These are phyloP conservation scores for Solanum rostratum DNA, from an alignment of 257 asterid genomes.

Conservation along the genomic window DNA sequence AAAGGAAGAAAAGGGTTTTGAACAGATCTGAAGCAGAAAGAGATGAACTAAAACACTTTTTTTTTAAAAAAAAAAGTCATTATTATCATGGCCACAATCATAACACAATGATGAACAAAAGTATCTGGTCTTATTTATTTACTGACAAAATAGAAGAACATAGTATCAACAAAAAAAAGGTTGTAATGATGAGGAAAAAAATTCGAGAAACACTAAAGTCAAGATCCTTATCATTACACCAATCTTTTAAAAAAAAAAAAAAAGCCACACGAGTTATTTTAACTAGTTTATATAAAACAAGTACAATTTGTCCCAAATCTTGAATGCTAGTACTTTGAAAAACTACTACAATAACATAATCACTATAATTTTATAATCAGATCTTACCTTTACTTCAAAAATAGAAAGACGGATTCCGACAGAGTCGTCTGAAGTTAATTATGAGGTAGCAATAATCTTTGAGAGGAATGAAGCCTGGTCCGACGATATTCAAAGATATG, in stretches of 20 bases:
- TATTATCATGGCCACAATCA: neutral
- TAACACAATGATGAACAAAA: neutral
- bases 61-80: too few relatives aligned
- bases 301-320: neutral
- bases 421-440: neutral
- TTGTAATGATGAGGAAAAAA: neutral
- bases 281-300: neutral
- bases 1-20: neutral
- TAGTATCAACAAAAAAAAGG: neutral
- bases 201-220: neutral
- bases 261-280: neutral
- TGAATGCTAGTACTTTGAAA: neutral
- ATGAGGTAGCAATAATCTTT: neutral
- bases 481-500: conserved; percentile 5
- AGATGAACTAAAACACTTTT: neutral
- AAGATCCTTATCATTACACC: conserved; percentile 1
- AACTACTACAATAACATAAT: too few relatives aligned
- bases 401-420: neutral
- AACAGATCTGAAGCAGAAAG: neutral
- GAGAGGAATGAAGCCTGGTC: conserved; percentile 32
- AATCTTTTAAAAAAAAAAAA: neutral
- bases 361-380: too few relatives aligned
- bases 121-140: neutral
- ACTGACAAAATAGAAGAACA: neutral
- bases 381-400: neutral